Base-by-base conservation (phyloP, 495 filamentous ascomycete species). In the Tuber brumale region DNA sequence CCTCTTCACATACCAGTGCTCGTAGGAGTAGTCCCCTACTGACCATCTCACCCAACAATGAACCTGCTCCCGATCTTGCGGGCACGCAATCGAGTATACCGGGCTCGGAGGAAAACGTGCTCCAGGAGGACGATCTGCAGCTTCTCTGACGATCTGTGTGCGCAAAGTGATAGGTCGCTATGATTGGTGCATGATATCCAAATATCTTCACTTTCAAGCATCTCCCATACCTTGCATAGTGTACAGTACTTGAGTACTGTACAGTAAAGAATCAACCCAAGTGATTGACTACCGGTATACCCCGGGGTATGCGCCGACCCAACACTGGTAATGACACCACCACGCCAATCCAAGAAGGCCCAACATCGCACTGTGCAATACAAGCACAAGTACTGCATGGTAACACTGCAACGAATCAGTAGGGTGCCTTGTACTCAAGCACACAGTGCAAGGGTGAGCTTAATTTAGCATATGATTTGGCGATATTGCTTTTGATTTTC, bases 151-250 rank as follows among this genome's bases (percentile, higher is more conserved):
- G 57, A 66, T 31, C 57, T 14, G 10, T 16, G 57, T 35, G 57
- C 57, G n/a, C 14, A 35, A 18, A 66, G 27, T 66, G 57, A 18
- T 35, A 35, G n/a, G 51, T 27, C 2, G n/a, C 23, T 14, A 61
- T 12, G 51, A 27, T 61, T 14, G 23, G n/a, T 3, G 51, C n/a
- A 61, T 41, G 2, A 41, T 46, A 14, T 23, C 48, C 9, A 61
- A 31, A 61, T n/a, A 12, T 61, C n/a, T 14, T 31, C 10, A 61
- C 9, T 61, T 61, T 74, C 57, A 70, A 44, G 46, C 57, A 74
- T 74, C 41, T 37, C 37, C 72, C 39, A n/a, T 74, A 69, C 43
- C 43, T 42, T 74, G 57, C 45, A 70, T 31, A 31, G 51, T 14
- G 51, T 31, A 6, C 46, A 19, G 45, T 21, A 7, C 44, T 12